Base-by-base conservation (phyloP, 1,284 basidiomycete species). In the Lignosus rhinocerotis region DNA sequence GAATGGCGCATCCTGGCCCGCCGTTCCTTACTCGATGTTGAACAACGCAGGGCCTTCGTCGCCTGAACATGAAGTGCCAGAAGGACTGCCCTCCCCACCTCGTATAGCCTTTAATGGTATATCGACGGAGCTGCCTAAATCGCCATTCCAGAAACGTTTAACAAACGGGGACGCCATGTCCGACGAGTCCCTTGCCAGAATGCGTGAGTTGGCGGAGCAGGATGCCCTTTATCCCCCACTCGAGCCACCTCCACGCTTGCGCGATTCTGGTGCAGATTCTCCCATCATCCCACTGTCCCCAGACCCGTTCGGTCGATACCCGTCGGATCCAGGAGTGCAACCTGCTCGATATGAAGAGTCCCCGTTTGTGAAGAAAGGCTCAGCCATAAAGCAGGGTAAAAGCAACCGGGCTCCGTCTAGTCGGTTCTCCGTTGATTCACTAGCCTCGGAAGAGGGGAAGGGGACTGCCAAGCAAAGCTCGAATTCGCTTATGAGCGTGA, bases 391-490 rank as follows among this genome's bases (percentile, higher is more conserved):
- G 8, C 60, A 61, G 34, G 45, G 63, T n/a, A 61, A 64, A 32
- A 58, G 66, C 48, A 63, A 61, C 51, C 60, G 59, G 32, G 65
- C 73, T 21, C 75, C 73, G 2, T 75, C 84, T 6, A 91, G 89
- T 67, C 82, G 90, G 50, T 92, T 92, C 72, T 91, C 89, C 0
- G 72, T 82, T 30, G 89, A 92, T 68, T 92, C 90, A 2, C 69
- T 79, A 9, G 75, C 76, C 6, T 80, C 76, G 41, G 79, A 82
- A 69, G 75, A 74, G 9, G 53, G 43, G 19, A 49, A 60, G 19
- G 47, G 21, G 9, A 57, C 53, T 25, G 39, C 53, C 31, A 70
- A 65, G 49, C 51, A 49, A 9, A 50, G 56, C 19, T 61, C 77
- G 10, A 50, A 58, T n/a, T 62, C 77, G 54, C 66, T 90, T 50